A percentile compares a stretch with the other conserved stretches of the same genome.
phyloP scores from a whole-genome alignment of 2,329 filamentous ascomycete genomes.

The Aspergillus calidoustus region DNA sequence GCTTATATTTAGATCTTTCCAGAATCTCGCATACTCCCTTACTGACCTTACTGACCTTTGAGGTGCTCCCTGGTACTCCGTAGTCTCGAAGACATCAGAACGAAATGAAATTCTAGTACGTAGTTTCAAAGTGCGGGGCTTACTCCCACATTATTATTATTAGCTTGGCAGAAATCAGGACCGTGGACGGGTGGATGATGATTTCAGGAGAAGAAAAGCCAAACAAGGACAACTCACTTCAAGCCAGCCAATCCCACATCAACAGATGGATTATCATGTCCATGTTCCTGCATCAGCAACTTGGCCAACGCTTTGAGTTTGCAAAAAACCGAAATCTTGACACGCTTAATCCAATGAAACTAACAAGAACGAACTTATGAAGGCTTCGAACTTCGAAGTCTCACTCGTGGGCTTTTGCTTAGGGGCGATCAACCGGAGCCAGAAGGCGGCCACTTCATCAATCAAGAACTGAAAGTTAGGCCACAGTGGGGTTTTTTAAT shows the following conservation, averaged over 20 bases:
- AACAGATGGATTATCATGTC: neutral
- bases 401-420: neutral
- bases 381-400: neutral
- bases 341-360: too few relatives aligned
- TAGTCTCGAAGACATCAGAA: neutral
- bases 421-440: slow-evolving; percentile 8
- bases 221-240: neutral
- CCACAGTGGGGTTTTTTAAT: slow-evolving; percentile 10
- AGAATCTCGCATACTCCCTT: neutral
- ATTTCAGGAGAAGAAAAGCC: slow-evolving; percentile 7
- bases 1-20: neutral
- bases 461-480: neutral
- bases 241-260: neutral
- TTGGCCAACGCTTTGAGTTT: neutral
- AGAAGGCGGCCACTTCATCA: slow-evolving; percentile 1
- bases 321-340: neutral
- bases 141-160: neutral
- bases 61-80: neutral
- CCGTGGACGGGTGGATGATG: neutral
- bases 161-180: slow-evolving; percentile 1
- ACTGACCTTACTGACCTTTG: neutral
- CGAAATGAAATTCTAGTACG: neutral
- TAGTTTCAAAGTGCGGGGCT: slow-evolving; percentile 7
- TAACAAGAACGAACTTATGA: neutral
- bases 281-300: neutral